Base-by-base conservation (phyloP, 2,329 filamentous ascomycete genomes). In the Aspergillus sp. region DNA sequence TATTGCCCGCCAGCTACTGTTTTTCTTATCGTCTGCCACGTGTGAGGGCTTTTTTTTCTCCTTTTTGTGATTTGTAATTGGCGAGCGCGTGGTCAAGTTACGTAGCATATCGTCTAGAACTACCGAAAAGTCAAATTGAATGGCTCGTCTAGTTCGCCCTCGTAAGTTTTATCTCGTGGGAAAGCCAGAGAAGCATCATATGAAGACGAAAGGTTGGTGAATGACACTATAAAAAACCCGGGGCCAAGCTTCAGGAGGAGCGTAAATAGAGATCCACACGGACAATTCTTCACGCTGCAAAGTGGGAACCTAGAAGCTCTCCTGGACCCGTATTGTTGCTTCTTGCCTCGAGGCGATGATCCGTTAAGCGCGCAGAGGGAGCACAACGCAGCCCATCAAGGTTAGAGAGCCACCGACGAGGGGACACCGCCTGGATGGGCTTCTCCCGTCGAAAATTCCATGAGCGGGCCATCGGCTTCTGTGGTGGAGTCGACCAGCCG, bases 401-500 rank as follows among this genome's bases (percentile, higher is more conserved):
- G 18, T 38, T 43, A 32, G 51, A 54, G 32, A 39, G 26, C 47
- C 26, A 48, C 55, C 43, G 45, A 44, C 53, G 34, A 26, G 41
- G 18, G 30, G 58, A 62, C 60, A 62, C 58, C 57, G 62, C 58
- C 57, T 52, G 53, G 50, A 34, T 26, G 52, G 55, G 22, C 34
- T 47, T 53, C 48, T 59, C 56, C 60, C 53, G 64, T 66, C 42
- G 64, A 66, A 65, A 59, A 63, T 66, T 66, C 64, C 61, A 66
- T 66, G 64, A 60, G 61, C 64, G 62, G 63, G 61, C 63, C 63
- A 61, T 60, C 60, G 62, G 62, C 61, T 62, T 51, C 61, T 59
- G 26, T 17, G 34, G 62, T 62, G 62, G 63, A 57, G 56, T 44
- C 17, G 22, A 56, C 45, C 24, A 60, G 57, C 61, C 64, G 59